These are phyloP conservation scores for Colletotrichum eremochloae DNA, from an alignment of 2,329 filamentous ascomycete genomes.

Conservation along the genomic window DNA sequence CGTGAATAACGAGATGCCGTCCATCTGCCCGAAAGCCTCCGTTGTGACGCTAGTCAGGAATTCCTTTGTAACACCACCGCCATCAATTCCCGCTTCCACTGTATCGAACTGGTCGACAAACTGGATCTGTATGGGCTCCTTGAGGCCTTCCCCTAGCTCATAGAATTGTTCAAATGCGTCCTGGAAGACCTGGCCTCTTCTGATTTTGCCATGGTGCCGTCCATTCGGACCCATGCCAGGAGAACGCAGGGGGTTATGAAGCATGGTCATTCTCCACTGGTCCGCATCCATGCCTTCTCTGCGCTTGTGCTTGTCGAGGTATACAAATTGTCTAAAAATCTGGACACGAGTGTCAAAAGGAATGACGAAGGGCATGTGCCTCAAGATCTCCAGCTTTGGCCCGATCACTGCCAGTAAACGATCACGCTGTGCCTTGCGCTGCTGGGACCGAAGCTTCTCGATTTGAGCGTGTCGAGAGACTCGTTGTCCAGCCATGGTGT, in stretches of 20 bases:
- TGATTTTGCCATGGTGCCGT: constrained; percentile 83
- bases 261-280: constrained; percentile 44
- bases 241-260: constrained; percentile 41
- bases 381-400: constrained; percentile 88
- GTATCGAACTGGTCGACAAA: constrained; percentile 93
- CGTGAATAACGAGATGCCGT: constrained; percentile 74
- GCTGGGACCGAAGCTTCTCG: constrained; percentile 73
- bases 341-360: constrained; percentile 92
- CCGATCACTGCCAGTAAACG: constrained; percentile 83
- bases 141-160: constrained; percentile 82
- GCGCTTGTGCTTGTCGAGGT: constrained; percentile 81
- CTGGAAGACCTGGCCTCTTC: constrained; percentile 82
- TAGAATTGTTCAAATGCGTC: constrained; percentile 91
- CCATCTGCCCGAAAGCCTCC: constrained; percentile 79
- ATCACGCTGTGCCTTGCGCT: constrained; percentile 76
- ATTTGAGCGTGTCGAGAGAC: constrained; percentile 73
- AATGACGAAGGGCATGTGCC: constrained; percentile 97
- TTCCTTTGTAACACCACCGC: constrained; percentile 96
- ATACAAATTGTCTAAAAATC: constrained; percentile 94
- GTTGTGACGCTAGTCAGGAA: constrained; percentile 91
- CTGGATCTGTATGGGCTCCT: constrained; percentile 96
- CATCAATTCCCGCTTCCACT: constrained; percentile 93
- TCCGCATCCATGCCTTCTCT: constrained; percentile 72
- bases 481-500: constrained; percentile 66
- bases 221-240: constrained; percentile 57